Percentiles rank a stretch among this genome's conserved stretches.
Conservation (phyloP, 2,329 filamentous ascomycete genomes). For the Fusarium xyrophilum region DNA sequence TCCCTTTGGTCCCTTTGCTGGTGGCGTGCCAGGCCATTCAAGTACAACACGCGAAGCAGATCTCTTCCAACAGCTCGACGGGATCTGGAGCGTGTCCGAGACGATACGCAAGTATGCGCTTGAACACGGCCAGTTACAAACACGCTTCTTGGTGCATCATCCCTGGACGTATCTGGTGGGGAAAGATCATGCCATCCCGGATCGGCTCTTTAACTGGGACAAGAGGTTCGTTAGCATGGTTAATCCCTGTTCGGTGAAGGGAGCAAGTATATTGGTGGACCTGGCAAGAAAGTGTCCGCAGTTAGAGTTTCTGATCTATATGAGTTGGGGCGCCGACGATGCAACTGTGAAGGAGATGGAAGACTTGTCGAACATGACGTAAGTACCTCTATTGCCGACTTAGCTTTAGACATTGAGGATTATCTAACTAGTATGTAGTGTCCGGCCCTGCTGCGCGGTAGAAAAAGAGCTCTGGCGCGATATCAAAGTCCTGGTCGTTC, state of each 20-base stretch:
- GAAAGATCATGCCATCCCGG: background rate
- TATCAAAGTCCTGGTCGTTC: background rate
- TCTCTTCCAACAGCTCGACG: background rate
- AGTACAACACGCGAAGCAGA: background rate
- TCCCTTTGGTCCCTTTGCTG: background rate
- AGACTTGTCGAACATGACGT: background rate
- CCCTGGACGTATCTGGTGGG: background rate
- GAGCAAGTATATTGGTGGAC: background rate
- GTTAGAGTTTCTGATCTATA: background rate
- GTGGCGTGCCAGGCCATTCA: background rate
- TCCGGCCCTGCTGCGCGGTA: background rate
- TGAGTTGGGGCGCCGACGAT: background rate
- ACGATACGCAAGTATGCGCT: background rate
- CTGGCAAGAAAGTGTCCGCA: background rate
- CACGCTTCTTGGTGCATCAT: background rate
- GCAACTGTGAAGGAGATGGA: background rate
- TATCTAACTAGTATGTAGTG: background rate
- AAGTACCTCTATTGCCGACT: rapidly evolving
- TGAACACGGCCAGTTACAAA: background rate
- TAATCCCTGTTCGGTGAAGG: background rate
- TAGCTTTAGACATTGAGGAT: rapidly evolving
- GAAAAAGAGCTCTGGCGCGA: background rate
- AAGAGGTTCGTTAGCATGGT: background rate
- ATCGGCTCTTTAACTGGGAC: background rate
- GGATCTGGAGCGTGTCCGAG: background rate